Percentiles rank a stretch among this genome's conserved stretches.
Conservation (phyloP, 176 grass and related monocot species). For the Sorghum bicolor region Sorghum_bicolor_NCBIv3 NC_012872.2:62317001-62317500, state of each 20-base stretch:
- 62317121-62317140: slow-evolving; percentile 55
- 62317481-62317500: not conserved
- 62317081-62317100: slow-evolving; percentile 54
- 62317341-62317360: slow-evolving; percentile 51
- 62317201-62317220: slow-evolving; percentile 40
- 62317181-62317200: slow-evolving; percentile 69
- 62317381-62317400: slow-evolving; percentile 95
- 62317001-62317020: slow-evolving; percentile 71
- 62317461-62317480: not conserved
- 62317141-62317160: slow-evolving; percentile 53
- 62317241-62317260: slow-evolving; percentile 53
- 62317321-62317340: slow-evolving; percentile 92
- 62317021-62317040: slow-evolving; percentile 56
- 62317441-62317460: not conserved
- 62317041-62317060: slow-evolving; percentile 46
- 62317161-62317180: slow-evolving; percentile 44
- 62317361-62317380: slow-evolving; percentile 57
- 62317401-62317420: slow-evolving; percentile 50
- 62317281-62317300: slow-evolving; percentile 92
- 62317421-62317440: slow-evolving; percentile 52
- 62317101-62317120: slow-evolving; percentile 36
- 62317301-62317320: slow-evolving; percentile 91
- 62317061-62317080: slow-evolving; percentile 68
- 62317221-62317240: not conserved
- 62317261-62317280: slow-evolving; percentile 83